Base-by-base conservation (phyloP, 176 grass and related monocot species). In the Triticum turgidum region DNA sequence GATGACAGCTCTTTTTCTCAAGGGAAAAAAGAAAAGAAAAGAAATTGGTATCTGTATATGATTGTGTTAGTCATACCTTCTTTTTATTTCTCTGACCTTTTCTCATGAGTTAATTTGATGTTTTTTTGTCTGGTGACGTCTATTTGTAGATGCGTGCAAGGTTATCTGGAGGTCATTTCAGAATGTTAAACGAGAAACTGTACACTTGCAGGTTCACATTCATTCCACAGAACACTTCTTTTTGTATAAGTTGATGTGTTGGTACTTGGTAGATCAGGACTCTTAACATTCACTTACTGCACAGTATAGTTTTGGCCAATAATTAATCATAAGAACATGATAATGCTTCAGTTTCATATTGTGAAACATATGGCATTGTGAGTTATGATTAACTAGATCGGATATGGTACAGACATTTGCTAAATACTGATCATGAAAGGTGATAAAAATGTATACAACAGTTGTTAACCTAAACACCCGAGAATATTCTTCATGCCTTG, bases 81-180 rank as follows among this genome's bases (percentile, higher is more conserved):
- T 79, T 13, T 64, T 82, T 73, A 7, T 18, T 71, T 58, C 9
- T 77, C 6, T 30, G 3, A 34, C 71, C 0, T 18, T 65, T 42
- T 77, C 20, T 25, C 72, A 17, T 85, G 54, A 77, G 42, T 81
- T 77, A 37, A 85, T 62, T 90, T 69, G 74, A 59, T 39, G 7
- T 73, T 86, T 82, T 85, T 0, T 63, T 82, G 4, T 80, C 25
- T 75, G 47, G 0, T 74, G 34, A 65, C 37, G 78, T 80, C 21
- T 7, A 79, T 77, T 5, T 88, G 47, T 86, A 98, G 96, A 98
- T 98, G 96, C 91, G 93, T 49, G 92, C 94, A 68, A 91, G 93
- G 85, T 90, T 98, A 90, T 89, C 90, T 84, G 96, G 93, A 87
- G 96, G 96, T 6, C 93, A 98, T 91, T 98, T 98, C 88, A 91